These are phyloP conservation scores for Pichia nanzhaoensis DNA, from an alignment of 805 yeast species.

Conservation along the genomic window DNA sequence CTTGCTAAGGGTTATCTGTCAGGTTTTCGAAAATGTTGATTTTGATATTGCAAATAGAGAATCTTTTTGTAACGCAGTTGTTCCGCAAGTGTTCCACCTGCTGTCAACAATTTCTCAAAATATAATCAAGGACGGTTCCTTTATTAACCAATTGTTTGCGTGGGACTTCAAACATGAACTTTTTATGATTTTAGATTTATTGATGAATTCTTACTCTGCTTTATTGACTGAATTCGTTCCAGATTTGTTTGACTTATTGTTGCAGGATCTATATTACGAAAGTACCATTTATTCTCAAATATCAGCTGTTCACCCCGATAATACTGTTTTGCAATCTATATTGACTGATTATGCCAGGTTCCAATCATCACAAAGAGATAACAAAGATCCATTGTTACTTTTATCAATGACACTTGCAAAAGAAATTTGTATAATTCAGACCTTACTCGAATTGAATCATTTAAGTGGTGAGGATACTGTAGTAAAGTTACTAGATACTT, in stretches of 20 bases:
- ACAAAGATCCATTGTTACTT: slow-evolving; percentile 19
- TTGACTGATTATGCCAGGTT: slow-evolving; percentile 22
- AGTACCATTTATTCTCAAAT: slow-evolving; percentile 18
- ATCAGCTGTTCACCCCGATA: slow-evolving; percentile 2
- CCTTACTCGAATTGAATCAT: slow-evolving; percentile 20
- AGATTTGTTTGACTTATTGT: slow-evolving; percentile 13
- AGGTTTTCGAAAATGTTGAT: slow-evolving; percentile 47
- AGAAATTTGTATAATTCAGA: slow-evolving; percentile 28
- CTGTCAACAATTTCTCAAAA: slow-evolving; percentile 13
- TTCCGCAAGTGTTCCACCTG: slow-evolving; percentile 26
- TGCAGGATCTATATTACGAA: slow-evolving; percentile 18
- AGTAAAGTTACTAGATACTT: slow-evolving; percentile 21
- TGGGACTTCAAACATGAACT: slow-evolving; percentile 24
- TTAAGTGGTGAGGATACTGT: slow-evolving; percentile 15
- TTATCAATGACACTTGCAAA: slow-evolving; percentile 23
- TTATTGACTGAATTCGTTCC: slow-evolving; percentile 11
- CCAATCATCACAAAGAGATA: slow-evolving; percentile 19
- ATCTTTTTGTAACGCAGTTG: slow-evolving; percentile 27
- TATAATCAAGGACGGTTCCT: slow-evolving; percentile 1
- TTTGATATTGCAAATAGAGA: slow-evolving; percentile 33
- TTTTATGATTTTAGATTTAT: slow-evolving; percentile 22
- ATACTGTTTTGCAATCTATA: neutral
- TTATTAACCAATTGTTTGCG: slow-evolving; percentile 15
- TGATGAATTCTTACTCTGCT: slow-evolving; percentile 24
- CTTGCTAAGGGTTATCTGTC: slow-evolving; percentile 47